Base-by-base conservation (phyloP, 176 grass and related monocot genomes). In the Oryza brachyantha region DNA sequence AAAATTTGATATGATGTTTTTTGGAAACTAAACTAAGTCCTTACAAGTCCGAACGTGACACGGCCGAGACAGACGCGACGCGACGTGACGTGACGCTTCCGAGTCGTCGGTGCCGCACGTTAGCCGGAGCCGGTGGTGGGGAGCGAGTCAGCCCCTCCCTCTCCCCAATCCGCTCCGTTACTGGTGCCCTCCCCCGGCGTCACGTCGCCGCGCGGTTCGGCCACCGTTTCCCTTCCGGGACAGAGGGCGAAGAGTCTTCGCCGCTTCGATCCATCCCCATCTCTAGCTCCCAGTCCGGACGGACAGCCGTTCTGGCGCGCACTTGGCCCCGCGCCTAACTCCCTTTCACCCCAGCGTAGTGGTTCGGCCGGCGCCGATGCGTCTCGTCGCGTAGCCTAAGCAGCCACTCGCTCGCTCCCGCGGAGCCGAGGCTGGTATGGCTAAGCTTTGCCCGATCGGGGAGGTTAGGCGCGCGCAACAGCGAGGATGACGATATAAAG, bases 241-340 rank as follows among this genome's bases (percentile, higher is more conserved):
- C 45, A 50, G 5, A 13, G 17, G 5, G 46, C 14, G 52, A 57
- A 55, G 0, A 24, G 52, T 55, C 52, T 55, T 57, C 7, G 21
- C 17, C 1, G 19, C 21, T 12, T 52, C 48, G 48, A n/a, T 57
- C 52, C 50, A 54, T n/a, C 48, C 48, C 19, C 5, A 5, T 7
- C 19, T 0, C 10, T 14, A 12, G 46, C 46, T 50, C 50, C n/a
- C n/a, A n/a, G n/a, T 5, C 31, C 31, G 31, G 31, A 32, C n/a
- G 48, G 52, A 55, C 52, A 55, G 22, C 21, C 52, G 52, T 57
- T 57, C n/a, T 24, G 21, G 52, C 52, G 52, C 52, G 52, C 52
- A 57, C 52, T 57, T 57, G 19, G 52, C 21, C 52, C 52, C 25
- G 3, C 37, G 78, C 78, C 78, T 61, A 81, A 81, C 32, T 43